phyloP scores from a whole-genome alignment of 805 yeast species.

The Spathaspora sp. region DNA sequence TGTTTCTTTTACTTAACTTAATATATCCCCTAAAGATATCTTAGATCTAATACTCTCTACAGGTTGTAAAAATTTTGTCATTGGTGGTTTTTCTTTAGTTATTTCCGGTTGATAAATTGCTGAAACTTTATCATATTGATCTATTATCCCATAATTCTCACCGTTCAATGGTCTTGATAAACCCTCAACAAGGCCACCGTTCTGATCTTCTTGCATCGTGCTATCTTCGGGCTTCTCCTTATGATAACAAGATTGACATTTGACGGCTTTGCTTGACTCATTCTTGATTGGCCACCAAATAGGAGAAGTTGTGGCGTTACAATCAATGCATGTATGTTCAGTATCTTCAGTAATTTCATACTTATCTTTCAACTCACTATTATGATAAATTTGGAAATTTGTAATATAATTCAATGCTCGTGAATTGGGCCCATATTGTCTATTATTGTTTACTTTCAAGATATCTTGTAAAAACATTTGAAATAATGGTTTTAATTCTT shows the following conservation, averaged over 20 bases:
- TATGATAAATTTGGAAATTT: not conserved
- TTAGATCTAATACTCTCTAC: conserved; percentile 10
- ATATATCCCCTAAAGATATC: conserved; percentile 19
- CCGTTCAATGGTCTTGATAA: conserved; percentile 30
- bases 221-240: conserved; percentile 7
- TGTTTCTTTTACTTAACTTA: conserved; percentile 8
- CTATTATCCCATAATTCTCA: conserved; percentile 26
- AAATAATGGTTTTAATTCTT: conserved; percentile 33
- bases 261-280: not conserved
- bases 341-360: no score
- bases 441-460: conserved; percentile 9
- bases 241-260: conserved; percentile 34
- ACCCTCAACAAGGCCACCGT: conserved; percentile 12
- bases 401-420: conserved; percentile 27
- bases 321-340: conserved; percentile 5
- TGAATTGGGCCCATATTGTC: conserved; percentile 30
- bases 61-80: not conserved
- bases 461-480: conserved; percentile 38
- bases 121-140: conserved; percentile 19
- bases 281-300: conserved; percentile 29
- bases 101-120: not conserved
- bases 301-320: conserved; percentile 28
- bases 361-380: not conserved
- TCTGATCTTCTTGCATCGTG: conserved; percentile 4
- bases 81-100: not conserved